Evolutionary conservation across 805 yeast species (phyloP).

Genomic region (Metschnikowia hibisci): DNA sequence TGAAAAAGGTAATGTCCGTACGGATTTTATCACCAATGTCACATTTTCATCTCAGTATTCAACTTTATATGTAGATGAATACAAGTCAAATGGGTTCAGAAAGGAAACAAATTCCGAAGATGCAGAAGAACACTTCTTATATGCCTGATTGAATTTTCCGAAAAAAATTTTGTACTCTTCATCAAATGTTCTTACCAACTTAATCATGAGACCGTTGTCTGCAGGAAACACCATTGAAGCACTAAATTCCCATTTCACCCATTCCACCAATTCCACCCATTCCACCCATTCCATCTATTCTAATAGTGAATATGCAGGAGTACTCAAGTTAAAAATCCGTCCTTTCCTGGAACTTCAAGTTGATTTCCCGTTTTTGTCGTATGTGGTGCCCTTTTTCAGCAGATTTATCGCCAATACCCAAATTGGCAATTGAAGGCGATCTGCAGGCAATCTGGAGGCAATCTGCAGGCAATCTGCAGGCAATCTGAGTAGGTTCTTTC

Average conservation of each 20-base stretch:
- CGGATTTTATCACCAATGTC: neutral
- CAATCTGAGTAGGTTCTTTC: constrained; percentile 48
- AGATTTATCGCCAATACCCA: constrained; percentile 50
- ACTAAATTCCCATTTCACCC: constrained; percentile 21
- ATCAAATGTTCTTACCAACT: constrained; percentile 42
- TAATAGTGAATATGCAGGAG: constrained; percentile 45
- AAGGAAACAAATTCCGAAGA: constrained; percentile 29
- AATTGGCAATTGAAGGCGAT: no score
- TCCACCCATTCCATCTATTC: no score
- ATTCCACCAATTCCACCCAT: no score
- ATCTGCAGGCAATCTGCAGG: no score
- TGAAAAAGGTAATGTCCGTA: neutral
- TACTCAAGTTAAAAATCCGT: constrained; percentile 43
- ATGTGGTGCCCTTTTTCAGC: constrained; percentile 49
- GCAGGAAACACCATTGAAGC: constrained; percentile 46
- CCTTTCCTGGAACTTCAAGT: constrained; percentile 46
- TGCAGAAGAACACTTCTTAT: constrained; percentile 51
- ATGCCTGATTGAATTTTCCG: constrained; percentile 45
- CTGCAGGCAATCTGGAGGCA: no score
- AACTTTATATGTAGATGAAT: constrained; percentile 27
- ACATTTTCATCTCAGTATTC: constrained; percentile 16
- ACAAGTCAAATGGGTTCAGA: constrained; percentile 37
- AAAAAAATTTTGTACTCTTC: constrained; percentile 51
- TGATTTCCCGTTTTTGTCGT: constrained; percentile 46
- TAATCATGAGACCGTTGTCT: constrained; percentile 51